These are phyloP conservation scores for Xylaria sp. DNA, from an alignment of 2,329 filamentous ascomycete genomes.

Conservation along the genomic window DNA sequence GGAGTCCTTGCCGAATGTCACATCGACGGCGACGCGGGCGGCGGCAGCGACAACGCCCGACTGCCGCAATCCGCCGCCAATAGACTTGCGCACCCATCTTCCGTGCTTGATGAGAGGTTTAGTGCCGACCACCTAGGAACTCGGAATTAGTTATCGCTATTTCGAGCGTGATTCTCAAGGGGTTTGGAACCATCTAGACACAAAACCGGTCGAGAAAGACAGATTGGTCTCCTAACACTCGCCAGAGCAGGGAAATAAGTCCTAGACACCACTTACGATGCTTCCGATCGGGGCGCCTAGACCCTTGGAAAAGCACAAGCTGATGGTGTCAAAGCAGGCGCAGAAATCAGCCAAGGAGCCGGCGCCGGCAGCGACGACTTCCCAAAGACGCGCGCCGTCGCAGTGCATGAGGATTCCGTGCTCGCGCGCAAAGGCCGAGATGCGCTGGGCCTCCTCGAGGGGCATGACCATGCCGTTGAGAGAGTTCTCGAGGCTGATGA, in stretches of 20 bases:
- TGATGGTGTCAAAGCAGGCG: conserved; percentile 54
- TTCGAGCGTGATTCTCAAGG: too few species aligned
- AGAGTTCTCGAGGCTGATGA: conserved; percentile 51
- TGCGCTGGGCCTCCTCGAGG: conserved; percentile 41
- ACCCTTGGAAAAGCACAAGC: conserved; percentile 58
- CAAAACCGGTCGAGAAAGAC: too few species aligned
- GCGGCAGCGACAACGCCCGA: conserved; percentile 77
- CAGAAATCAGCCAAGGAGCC: conserved; percentile 50
- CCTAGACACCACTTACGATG: too few species aligned
- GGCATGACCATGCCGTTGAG: conserved; percentile 46
- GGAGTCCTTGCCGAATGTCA: conserved; percentile 70
- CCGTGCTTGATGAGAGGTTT: conserved; percentile 67
- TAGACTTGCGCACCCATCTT: conserved; percentile 78
- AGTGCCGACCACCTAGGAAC: conserved; percentile 51
- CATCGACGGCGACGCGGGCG: conserved; percentile 77
- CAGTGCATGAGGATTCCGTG: conserved; percentile 53
- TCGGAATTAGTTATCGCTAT: too few species aligned
- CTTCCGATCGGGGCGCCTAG: conserved; percentile 59
- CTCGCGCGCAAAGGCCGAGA: conserved; percentile 42
- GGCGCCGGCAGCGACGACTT: conserved; percentile 52
- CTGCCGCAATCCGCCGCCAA: conserved; percentile 80
- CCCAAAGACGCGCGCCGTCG: conserved; percentile 59
- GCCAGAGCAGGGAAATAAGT: too few species aligned
- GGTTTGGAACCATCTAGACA: too few species aligned
- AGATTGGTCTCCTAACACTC: too few species aligned